phyloP scores from a whole-genome alignment of 1,284 basidiomycete genomes.

The Microbotryum intermedium region DNA sequence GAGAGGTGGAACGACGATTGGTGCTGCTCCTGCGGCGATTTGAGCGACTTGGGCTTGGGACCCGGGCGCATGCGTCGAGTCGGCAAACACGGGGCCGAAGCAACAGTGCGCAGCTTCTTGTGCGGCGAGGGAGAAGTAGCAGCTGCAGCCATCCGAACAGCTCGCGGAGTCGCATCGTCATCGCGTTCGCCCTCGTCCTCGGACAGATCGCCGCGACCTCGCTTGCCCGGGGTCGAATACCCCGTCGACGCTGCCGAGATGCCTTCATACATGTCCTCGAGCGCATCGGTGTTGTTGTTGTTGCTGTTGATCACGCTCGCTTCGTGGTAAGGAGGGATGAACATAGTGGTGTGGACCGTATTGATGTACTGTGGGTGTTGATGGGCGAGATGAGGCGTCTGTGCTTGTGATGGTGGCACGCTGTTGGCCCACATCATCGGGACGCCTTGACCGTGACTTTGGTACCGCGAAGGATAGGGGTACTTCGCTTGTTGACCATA shows the following conservation, averaged over 20 bases:
- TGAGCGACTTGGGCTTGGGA: conserved; percentile 20
- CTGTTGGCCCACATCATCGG: neutral
- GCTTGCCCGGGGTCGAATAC: conserved; percentile 10
- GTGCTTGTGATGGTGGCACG: conserved; percentile 1
- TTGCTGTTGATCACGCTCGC: conserved; percentile 21
- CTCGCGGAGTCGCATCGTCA: conserved; percentile 4
- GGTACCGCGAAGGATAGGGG: conserved; percentile 24
- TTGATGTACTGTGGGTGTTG: neutral
- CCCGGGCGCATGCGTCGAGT: conserved; percentile 23
- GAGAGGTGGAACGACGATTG: conserved; percentile 23
- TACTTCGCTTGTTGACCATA: conserved; percentile 13
- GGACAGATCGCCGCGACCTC: neutral
- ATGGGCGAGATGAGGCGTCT: conserved; percentile 5
- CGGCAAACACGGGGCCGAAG: conserved; percentile 24
- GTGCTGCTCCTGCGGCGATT: conserved; percentile 23
- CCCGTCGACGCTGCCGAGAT: neutral
- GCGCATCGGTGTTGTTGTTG: conserved; percentile 17
- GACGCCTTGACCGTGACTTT: neutral
- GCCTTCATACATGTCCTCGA: conserved; percentile 16
- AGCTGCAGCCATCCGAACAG: neutral
- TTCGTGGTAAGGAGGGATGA: conserved; percentile 7
- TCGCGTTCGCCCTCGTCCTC: conserved; percentile 11
- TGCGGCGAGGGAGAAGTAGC: neutral
- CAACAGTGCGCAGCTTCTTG: conserved; percentile 26
- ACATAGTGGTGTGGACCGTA: neutral